Conservation (phyloP, 2,329 filamentous ascomycete species). For the Exophiala calicioides region DNA sequence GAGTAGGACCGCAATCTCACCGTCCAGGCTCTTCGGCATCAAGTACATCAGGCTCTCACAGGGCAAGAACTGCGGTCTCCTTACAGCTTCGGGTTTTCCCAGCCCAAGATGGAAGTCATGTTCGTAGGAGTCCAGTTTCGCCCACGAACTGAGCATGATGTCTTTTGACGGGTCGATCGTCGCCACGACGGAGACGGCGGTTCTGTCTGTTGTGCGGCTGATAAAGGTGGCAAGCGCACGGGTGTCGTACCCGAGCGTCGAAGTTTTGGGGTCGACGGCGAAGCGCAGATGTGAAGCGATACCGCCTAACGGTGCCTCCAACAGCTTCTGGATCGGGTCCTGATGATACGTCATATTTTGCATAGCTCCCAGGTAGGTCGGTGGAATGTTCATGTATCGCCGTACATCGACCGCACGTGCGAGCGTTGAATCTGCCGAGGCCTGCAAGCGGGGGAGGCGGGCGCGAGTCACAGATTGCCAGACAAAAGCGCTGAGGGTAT, state of each 20-base stretch:
- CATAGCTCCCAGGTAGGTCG: constrained; percentile 51
- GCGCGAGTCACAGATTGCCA: constrained; percentile 50
- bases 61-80: constrained; percentile 50
- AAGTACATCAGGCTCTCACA: constrained; percentile 54
- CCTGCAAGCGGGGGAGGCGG: constrained; percentile 41
- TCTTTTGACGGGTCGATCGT: constrained; percentile 44
- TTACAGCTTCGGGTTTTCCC: constrained; percentile 50
- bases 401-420: constrained; percentile 55
- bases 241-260: constrained; percentile 39
- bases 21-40: constrained; percentile 47
- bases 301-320: constrained; percentile 36
- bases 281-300: constrained; percentile 45
- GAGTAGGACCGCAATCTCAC: constrained; percentile 48
- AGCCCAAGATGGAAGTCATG: constrained; percentile 52
- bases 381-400: constrained; percentile 43
- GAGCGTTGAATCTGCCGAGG: constrained; percentile 36
- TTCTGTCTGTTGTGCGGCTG: constrained; percentile 38
- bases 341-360: constrained; percentile 50
- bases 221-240: constrained; percentile 48
- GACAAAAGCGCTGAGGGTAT: constrained; percentile 54
- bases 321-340: constrained; percentile 34
- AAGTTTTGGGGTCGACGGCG: constrained; percentile 40
- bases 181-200: constrained; percentile 37
- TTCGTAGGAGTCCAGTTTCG: constrained; percentile 47
- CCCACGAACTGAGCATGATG: constrained; percentile 59